phyloP scores from a whole-genome alignment of 2,329 filamentous ascomycete species.

The Colletotrichum endophyticum region DNA sequence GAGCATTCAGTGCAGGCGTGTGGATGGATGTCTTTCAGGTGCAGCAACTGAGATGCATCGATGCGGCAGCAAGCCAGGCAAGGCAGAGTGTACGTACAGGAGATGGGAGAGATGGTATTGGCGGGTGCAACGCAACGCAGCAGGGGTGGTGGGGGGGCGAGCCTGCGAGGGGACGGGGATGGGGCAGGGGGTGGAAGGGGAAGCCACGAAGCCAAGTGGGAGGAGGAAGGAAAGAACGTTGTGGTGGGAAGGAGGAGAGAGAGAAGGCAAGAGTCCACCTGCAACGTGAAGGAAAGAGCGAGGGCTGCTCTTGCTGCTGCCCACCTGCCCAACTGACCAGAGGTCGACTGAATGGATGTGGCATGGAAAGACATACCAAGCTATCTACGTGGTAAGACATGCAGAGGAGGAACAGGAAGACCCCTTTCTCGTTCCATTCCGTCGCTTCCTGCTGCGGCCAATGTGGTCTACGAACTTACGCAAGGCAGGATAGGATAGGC shows the following conservation, averaged over 20 bases:
- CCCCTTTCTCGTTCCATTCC: not conserved
- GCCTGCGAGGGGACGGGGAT: not conserved
- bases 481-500: not conserved
- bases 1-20: not conserved
- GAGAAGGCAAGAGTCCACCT: not conserved
- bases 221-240: not conserved
- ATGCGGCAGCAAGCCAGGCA: not conserved
- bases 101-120: not conserved
- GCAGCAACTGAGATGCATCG: not conserved
- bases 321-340: not conserved
- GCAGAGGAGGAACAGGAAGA: not conserved
- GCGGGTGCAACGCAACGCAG: not conserved
- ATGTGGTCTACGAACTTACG: not conserved
- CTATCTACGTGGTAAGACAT: not conserved
- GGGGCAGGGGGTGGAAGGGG: not conserved
- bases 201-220: not conserved
- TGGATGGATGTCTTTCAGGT: slow-evolving; percentile 6
- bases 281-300: not conserved
- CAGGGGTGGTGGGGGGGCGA: not conserved
- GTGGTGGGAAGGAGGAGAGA: not conserved
- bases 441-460: not conserved
- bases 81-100: not conserved
- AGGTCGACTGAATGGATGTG: not conserved
- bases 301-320: not conserved
- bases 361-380: not conserved